Base-by-base conservation (phyloP, 805 yeast species). In the Metschnikowia arizonensis region DNA sequence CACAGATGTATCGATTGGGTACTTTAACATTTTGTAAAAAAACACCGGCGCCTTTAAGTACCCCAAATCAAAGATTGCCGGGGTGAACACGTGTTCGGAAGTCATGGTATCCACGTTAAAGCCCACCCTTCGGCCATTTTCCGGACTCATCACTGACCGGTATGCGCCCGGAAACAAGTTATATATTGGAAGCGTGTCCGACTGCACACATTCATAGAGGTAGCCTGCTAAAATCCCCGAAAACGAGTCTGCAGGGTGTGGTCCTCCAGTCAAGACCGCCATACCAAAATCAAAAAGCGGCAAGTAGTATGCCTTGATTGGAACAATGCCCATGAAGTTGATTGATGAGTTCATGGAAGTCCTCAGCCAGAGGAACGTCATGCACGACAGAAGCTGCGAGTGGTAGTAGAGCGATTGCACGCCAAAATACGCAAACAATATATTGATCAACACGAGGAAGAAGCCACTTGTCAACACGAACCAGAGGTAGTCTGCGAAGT, bases 301-400 rank as follows among this genome's bases (percentile, higher is more conserved):
- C 54, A 78, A 61, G 53, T 81, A 67, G 55, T 82, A 71, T 42
- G 85, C 79, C 62, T 77, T 66, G 56, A 78, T 64, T 49, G 84
- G 76, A 62, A 78, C 56, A 56, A 76, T 50, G 5, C 73, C 73
- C 56, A 79, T 69, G 55, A 80, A 79, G 57, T 75, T 74, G 33
- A 81, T 77, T 23, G 71, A 68, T 25, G 75, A 68, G 58, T 78
- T 73, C 58, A 79, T 74, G 58, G 72, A 76, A 15, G 73, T 69
- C 33, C 84, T 64, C 23, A 83, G 76, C 86, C 87, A 82, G 19
- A 82, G 73, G 56, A 72, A 79, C 3, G 83, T 77, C 37, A 81
- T 66, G 38, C 83, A 78, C 14, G 79, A 72, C 31, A 77, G 57
- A 52, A 81, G 65, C 45, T 77, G 74, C 33, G 56, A 57, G 52